These are phyloP conservation scores for Chamaecyparis obtusa DNA, from an alignment of 75 land plant species.

Conservation along the genomic window DNA sequence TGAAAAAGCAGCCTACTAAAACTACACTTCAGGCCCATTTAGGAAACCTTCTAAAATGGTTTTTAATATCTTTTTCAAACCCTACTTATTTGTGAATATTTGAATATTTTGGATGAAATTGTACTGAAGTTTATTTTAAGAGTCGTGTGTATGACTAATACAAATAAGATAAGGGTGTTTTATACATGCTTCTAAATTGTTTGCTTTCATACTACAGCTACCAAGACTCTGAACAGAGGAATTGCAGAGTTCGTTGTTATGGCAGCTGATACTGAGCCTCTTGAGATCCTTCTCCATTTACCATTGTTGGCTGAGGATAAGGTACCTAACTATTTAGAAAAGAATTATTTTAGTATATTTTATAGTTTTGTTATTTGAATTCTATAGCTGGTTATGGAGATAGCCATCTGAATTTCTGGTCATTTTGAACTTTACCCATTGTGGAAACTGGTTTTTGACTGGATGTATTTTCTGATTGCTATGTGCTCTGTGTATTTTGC, in stretches of 20 bases:
- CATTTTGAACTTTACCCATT: not conserved
- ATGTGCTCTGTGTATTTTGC: not conserved
- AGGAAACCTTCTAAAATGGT: no score
- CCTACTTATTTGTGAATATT: no score
- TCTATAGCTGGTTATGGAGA: not conserved
- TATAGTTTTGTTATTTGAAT: not conserved
- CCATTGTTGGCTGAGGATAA: constrained; percentile 73
- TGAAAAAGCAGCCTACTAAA: no score
- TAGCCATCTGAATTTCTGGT: not conserved
- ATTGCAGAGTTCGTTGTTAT: constrained; percentile 73
- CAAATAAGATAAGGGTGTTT: not conserved
- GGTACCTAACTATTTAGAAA: constrained; percentile 4
- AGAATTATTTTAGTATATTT: not conserved
- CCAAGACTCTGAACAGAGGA: constrained; percentile 70
- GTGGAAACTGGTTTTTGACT: not conserved
- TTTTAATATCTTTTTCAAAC: no score
- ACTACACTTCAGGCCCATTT: no score
- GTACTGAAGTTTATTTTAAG: not conserved
- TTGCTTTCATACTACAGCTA: constrained; percentile 26
- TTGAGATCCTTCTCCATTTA: constrained; percentile 66
- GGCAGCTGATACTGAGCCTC: constrained; percentile 75
- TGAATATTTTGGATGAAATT: no score
- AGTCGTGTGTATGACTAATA: not conserved
- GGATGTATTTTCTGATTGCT: not conserved
- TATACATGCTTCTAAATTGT: not conserved